Evolutionary conservation across 768 basidiomycete species (phyloP).

Genomic region (Lactarius sp.): DNA sequence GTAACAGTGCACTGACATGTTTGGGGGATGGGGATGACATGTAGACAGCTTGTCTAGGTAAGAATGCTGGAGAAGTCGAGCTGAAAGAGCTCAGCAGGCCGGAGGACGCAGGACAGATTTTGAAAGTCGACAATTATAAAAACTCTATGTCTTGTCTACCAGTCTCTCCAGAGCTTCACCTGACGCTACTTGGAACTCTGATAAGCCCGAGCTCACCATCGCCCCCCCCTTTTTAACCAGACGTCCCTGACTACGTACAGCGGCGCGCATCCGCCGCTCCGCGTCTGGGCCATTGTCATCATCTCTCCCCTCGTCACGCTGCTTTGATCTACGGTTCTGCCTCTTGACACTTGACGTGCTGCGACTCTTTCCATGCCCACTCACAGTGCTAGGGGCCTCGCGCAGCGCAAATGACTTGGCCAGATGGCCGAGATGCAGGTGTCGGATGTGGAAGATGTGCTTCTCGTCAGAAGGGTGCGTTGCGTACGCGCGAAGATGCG

Average conservation of each 20-base stretch:
- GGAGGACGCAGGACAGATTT: too few species aligned
- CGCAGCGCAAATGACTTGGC: constrained; percentile 90
- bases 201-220: constrained; percentile 59
- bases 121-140: background rate
- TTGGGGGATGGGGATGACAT: too few species aligned
- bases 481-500: constrained; percentile 93
- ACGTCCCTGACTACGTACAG: constrained; percentile 79
- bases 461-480: constrained; percentile 96
- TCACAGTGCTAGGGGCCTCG: constrained; percentile 62
- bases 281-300: constrained; percentile 43
- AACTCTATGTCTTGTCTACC: constrained; percentile 30
- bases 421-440: constrained; percentile 91
- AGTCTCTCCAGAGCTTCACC: constrained; percentile 59
- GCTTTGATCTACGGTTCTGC: constrained; percentile 16
- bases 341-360: constrained; percentile 23
- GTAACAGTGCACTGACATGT: too few species aligned
- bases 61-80: too few species aligned
- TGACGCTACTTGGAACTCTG: constrained; percentile 75
- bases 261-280: constrained; percentile 80
- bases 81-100: background rate
- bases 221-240: constrained; percentile 74
- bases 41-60: too few species aligned
- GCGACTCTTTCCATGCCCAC: constrained; percentile 21
- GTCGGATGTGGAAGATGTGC: constrained; percentile 91
- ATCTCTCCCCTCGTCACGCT: constrained; percentile 18